Percentiles rank a stretch among this genome's conserved stretches.
Evolutionary conservation across 768 basidiomycete species (phyloP).

Genomic region (Phlebiopsis flavidoalba): DNA sequence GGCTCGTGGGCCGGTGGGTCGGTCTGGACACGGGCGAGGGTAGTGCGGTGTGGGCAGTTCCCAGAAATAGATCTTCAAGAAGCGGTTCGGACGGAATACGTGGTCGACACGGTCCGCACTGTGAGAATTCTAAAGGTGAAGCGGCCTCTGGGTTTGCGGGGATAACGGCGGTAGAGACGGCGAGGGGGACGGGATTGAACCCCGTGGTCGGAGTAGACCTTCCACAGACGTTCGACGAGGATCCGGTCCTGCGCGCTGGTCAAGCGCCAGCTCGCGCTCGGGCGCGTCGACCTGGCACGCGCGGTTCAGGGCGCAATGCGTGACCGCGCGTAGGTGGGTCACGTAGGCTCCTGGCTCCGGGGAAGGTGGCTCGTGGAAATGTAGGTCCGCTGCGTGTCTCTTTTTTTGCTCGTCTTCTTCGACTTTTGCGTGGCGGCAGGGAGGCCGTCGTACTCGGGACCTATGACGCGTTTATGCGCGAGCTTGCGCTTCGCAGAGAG

Average conservation of each 20-base stretch:
- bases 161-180: background rate
- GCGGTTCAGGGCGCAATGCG: constrained; percentile 9
- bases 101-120: constrained; percentile 7
- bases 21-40: background rate
- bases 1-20: background rate
- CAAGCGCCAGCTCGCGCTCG: background rate
- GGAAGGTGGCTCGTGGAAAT: constrained; percentile 32
- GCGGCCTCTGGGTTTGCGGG: background rate
- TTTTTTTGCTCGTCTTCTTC: constrained; percentile 4
- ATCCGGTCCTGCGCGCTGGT: constrained; percentile 25
- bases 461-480: constrained; percentile 19
- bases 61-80: background rate
- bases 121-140: background rate
- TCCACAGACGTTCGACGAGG: constrained; percentile 29
- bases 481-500: constrained; percentile 23
- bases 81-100: constrained; percentile 6
- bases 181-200: constrained; percentile 18
- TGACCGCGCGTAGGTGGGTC: constrained; percentile 17
- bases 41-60: background rate
- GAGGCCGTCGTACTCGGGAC: background rate
- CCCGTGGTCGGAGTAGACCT: constrained; percentile 28
- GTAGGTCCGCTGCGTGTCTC: constrained; percentile 27
- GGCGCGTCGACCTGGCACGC: background rate
- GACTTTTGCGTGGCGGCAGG: constrained; percentile 16
- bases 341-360: constrained; percentile 32